These are phyloP conservation scores for Letharia columbiana DNA, from an alignment of 495 filamentous ascomycete genomes.

Conservation along the genomic window DNA sequence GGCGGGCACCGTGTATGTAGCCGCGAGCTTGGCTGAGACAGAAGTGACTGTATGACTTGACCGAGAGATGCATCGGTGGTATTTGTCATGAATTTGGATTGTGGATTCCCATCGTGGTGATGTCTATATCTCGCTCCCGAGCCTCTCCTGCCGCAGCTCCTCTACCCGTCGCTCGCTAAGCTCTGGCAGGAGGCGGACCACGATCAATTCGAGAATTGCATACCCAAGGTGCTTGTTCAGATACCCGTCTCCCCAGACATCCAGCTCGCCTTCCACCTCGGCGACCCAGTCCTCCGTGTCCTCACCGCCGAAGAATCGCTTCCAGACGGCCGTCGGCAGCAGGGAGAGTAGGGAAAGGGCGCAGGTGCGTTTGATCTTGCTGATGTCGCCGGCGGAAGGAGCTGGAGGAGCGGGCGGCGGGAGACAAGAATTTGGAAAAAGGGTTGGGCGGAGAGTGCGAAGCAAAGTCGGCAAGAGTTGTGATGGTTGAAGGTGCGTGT, in stretches of 20 bases:
- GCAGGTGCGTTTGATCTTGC: conserved; percentile 48
- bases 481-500: conserved; percentile 55
- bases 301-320: conserved; percentile 34
- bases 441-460: conserved; percentile 55
- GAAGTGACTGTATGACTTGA: neutral
- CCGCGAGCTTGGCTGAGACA: neutral
- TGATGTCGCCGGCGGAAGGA: conserved; percentile 35
- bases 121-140: conserved; percentile 31
- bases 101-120: neutral
- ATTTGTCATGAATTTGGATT: neutral
- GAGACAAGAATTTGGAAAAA: conserved; percentile 72
- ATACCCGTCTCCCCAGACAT: conserved; percentile 71
- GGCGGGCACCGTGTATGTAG: conserved; percentile 1
- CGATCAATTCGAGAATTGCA: conserved; percentile 62
- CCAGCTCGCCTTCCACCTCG: conserved; percentile 52
- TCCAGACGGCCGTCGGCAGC: conserved; percentile 36
- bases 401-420: conserved; percentile 33
- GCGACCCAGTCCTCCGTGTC: conserved; percentile 29
- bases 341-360: conserved; percentile 43
- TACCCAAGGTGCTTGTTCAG: conserved; percentile 87
- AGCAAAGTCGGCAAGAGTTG: conserved; percentile 65
- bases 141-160: conserved; percentile 64
- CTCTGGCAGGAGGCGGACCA: conserved; percentile 78
- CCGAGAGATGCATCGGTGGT: neutral
- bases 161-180: conserved; percentile 61